Percentiles rank a stretch among this genome's conserved stretches.
Evolutionary conservation across 345 rosid genomes (phyloP).

Genomic region (Nasturtium officinale): DNA sequence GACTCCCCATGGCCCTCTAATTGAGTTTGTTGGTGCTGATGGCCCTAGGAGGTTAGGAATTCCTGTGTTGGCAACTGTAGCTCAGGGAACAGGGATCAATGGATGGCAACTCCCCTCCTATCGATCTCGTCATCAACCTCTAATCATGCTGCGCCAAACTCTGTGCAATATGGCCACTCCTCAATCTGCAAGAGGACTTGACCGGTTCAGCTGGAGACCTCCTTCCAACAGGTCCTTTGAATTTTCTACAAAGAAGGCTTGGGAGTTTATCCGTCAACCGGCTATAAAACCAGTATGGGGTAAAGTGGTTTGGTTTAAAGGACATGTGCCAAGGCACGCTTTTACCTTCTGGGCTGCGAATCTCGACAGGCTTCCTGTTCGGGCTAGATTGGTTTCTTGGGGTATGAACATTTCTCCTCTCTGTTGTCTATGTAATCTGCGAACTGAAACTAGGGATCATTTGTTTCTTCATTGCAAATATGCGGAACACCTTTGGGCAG

Average conservation of each 20-base stretch:
- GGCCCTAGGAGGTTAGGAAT: too few relatives aligned
- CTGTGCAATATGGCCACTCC: too few relatives aligned
- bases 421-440: not conserved
- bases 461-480: not conserved
- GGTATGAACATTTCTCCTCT: not conserved
- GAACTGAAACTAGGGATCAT: not conserved
- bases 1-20: not conserved
- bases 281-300: not conserved
- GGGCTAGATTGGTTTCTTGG: not conserved
- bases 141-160: too few relatives aligned
- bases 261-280: not conserved
- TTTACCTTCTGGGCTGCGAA: not conserved
- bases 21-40: too few relatives aligned
- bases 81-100: too few relatives aligned
- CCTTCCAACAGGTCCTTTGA: too few relatives aligned
- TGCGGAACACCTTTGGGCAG: not conserved
- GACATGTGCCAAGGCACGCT: not conserved
- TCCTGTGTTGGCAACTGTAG: too few relatives aligned
- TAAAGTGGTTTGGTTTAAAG: not conserved
- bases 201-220: too few relatives aligned
- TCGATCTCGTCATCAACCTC: too few relatives aligned
- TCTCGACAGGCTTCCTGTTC: not conserved
- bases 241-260: not conserved
- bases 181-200: too few relatives aligned
- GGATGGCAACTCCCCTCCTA: not conserved